These are phyloP conservation scores for Tetrastigma voinierianum DNA, from an alignment of 164 flowering plant species.

Conservation along the genomic window DNA sequence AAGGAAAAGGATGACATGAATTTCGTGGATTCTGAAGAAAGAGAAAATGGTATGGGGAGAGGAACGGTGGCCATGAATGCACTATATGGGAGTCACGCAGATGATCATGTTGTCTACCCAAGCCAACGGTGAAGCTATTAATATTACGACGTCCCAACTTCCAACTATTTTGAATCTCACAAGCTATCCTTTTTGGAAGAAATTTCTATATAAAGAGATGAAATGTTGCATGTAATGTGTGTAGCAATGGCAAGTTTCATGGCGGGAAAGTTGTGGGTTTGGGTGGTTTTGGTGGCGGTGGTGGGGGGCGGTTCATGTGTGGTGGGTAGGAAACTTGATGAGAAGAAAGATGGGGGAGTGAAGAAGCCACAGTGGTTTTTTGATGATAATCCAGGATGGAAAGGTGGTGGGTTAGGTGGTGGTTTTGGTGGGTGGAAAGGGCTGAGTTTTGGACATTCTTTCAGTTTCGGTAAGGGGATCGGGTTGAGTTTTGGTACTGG, in stretches of 20 bases:
- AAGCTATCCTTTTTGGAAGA: neutral
- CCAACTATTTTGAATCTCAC: conserved; percentile 7
- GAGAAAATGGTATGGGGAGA: neutral
- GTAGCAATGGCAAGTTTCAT: neutral
- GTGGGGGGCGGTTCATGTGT: neutral
- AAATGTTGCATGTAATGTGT: neutral
- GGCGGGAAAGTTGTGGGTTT: conserved; percentile 8
- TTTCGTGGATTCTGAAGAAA: neutral
- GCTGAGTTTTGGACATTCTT: conserved; percentile 12
- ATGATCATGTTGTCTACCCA: conserved; percentile 10
- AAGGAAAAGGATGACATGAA: neutral
- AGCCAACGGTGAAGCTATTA: conserved; percentile 3
- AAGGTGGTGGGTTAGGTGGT: conserved; percentile 12
- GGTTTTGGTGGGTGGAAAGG: conserved; percentile 15
- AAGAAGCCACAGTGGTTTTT: conserved; percentile 23
- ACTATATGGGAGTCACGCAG: conserved; percentile 18
- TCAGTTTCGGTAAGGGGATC: conserved; percentile 13
- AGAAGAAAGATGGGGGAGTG: conserved; percentile 8
- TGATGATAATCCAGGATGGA: neutral
- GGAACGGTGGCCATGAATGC: conserved; percentile 13
- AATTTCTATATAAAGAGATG: conserved; percentile 13
- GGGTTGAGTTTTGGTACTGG: conserved; percentile 11
- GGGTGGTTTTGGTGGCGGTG: conserved; percentile 6
- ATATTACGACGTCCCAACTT: conserved; percentile 5
- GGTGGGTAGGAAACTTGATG: conserved; percentile 18